phyloP scores from a whole-genome alignment of 2,329 filamentous ascomycete genomes.

The Stachybotrys chartarum region DNA sequence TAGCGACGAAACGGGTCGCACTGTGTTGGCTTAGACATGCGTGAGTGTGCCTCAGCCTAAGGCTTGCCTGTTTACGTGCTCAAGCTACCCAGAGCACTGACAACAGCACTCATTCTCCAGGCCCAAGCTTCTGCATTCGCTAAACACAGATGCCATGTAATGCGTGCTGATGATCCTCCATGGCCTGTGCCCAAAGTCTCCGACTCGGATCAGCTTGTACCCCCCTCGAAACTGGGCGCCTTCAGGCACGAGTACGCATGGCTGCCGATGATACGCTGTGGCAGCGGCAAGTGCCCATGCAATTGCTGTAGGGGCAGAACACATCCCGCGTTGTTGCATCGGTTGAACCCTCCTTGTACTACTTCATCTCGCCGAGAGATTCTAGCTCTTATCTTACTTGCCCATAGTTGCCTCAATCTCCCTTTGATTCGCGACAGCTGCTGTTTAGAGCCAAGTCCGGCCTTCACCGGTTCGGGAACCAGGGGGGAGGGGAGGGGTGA shows the following conservation, averaged over 20 bases:
- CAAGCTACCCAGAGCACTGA: too few species aligned
- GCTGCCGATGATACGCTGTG: too few species aligned
- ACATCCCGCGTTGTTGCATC: too few species aligned
- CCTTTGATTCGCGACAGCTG: not conserved
- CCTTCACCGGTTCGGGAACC: not conserved
- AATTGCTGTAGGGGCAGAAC: too few species aligned
- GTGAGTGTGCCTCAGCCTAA: too few species aligned
- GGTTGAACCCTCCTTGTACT: too few species aligned
- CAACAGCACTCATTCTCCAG: not conserved
- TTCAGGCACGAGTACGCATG: too few species aligned
- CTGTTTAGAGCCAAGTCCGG: not conserved
- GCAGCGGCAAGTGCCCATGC: too few species aligned
- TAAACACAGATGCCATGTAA: not conserved
- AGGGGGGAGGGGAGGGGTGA: not conserved
- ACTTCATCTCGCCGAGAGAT: not conserved
- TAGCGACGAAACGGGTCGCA: not conserved
- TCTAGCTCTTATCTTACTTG: not conserved
- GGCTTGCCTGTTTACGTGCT: too few species aligned
- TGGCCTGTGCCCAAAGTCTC: not conserved
- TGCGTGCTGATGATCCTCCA: not conserved
- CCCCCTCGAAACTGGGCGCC: too few species aligned
- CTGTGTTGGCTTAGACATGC: not conserved
- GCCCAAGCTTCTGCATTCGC: not conserved
- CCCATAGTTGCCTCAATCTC: not conserved
- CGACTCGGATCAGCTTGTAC: not conserved